Evolutionary conservation across 768 basidiomycete genomes (phyloP), one percentile per base, ranked within the genome.

Genomic region (Termitomyces sp.): DNA sequence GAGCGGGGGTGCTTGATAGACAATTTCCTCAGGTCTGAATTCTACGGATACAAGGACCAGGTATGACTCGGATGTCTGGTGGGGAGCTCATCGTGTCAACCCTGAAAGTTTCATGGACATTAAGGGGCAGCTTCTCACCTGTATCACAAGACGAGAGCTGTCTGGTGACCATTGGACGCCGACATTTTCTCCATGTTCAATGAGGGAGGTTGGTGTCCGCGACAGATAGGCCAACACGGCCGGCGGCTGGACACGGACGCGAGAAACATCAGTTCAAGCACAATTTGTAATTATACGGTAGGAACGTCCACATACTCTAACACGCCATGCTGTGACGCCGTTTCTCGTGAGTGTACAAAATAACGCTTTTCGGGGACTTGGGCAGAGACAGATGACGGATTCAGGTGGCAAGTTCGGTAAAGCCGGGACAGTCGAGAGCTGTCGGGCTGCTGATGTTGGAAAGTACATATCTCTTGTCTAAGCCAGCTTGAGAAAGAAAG

Each of bases 141-240:
- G 86, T 25, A 98, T 83, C 57, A 95, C 84, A 52, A 98, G 85
- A 66, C 86, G 81, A 67, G 80, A 80, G 38, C 90, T 88, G 71
- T 95, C 93, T 57, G 88, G 87, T 17, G 94, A 86, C 94, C 95
- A 98, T 67, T 86, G 82, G 12, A 84, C 85, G 56, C 82, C 75
- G 20, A 80, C 63, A 66, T 94, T 96, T 67, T 87, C 83, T n/a
- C 95, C 95, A 70, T 96, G 94, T 61, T 91, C 88, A 58, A 82
- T 72, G 43, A 96, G 77, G 17, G 93, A 96, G 1, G 85, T 83
- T 7, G 86, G 77, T 40, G 92, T 91, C 57, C 95, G 85, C 37
- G 87, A 81, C 17, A 96, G 79, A 65, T 87, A 82, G 25, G 92
- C 88, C 63, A 92, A 72, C 6, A 88, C 80, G 36, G 85, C 83